A percentile compares a stretch with the other conserved stretches of the same genome.
phyloP scores from a whole-genome alignment of 768 basidiomycete species.

The Royoungia palumana region DNA sequence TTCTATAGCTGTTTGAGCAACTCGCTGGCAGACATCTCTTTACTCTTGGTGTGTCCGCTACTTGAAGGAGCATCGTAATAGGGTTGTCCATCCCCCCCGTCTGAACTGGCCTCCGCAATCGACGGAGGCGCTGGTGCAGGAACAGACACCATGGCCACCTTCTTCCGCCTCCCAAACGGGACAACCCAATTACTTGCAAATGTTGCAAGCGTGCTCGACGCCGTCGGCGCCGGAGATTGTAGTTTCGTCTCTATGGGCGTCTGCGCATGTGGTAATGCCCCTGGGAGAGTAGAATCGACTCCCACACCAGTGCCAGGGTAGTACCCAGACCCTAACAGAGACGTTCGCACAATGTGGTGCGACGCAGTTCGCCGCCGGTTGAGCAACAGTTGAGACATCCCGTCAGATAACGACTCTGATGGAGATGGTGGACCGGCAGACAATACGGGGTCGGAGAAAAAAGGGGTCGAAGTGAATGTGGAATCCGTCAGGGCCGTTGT shows the following conservation, averaged over 20 bases:
- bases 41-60: neutral
- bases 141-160: constrained; percentile 9
- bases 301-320: neutral
- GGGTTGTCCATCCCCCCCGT: constrained; percentile 19
- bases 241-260: neutral
- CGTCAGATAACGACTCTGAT: constrained; percentile 60
- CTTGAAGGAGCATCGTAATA: constrained; percentile 17
- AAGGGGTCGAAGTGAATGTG: constrained; percentile 44
- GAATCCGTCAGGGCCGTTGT: constrained; percentile 67
- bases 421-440: constrained; percentile 52
- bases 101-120: constrained; percentile 15
- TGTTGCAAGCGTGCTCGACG: constrained; percentile 52
- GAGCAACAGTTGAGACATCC: constrained; percentile 44
- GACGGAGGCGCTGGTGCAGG: constrained; percentile 1
- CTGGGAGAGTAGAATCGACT: neutral
- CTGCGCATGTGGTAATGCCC: constrained; percentile 4
- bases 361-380: constrained; percentile 59
- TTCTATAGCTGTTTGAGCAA: constrained; percentile 30
- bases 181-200: constrained; percentile 66
- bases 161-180: constrained; percentile 57
- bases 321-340: constrained; percentile 37
- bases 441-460: constrained; percentile 24
- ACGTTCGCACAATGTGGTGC: constrained; percentile 51
- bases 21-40: constrained; percentile 39
- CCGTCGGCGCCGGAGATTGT: constrained; percentile 33